Percentiles rank a stretch among this genome's conserved stretches.
These are phyloP conservation scores for Paratrypanosoma confusum DNA, from an alignment of 208 protist genomes.

Conservation along the genomic window DNA sequence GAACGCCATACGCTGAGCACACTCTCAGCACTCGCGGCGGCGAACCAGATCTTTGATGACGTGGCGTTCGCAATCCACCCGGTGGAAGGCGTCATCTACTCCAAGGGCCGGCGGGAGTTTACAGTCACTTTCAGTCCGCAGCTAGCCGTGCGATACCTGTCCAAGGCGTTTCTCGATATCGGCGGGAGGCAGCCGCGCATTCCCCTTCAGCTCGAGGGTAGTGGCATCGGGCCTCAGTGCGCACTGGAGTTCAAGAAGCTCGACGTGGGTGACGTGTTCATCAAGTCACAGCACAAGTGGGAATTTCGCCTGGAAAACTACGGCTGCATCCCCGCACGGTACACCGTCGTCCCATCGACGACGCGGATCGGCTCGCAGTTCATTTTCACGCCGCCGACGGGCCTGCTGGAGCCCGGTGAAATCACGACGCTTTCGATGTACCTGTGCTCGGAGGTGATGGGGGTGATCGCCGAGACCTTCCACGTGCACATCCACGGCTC, in stretches of 20 bases:
- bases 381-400: conserved; percentile 60
- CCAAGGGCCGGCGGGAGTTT: conserved; percentile 63
- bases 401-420: conserved; percentile 60
- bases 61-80: conserved; percentile 87
- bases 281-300: conserved; percentile 89
- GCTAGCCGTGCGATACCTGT: conserved; percentile 51
- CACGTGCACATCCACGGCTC: conserved; percentile 76
- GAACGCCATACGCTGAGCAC: conserved; percentile 7
- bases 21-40: conserved; percentile 4
- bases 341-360: conserved; percentile 48
- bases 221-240: conserved; percentile 82
- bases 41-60: conserved; percentile 50
- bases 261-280: conserved; percentile 92
- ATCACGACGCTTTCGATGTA: conserved; percentile 48
- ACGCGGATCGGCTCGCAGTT: conserved; percentile 74
- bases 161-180: conserved; percentile 80
- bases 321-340: conserved; percentile 85
- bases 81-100: conserved; percentile 67
- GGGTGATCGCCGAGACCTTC: conserved; percentile 85
- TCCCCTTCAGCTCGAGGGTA: conserved; percentile 69
- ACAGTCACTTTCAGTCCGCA: conserved; percentile 85
- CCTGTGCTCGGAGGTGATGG: conserved; percentile 82
- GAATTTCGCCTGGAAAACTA: conserved; percentile 83
- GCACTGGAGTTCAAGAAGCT: conserved; percentile 78
- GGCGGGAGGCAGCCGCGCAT: conserved; percentile 49